Percentiles rank a stretch among this genome's conserved stretches.
Conservation (phyloP, 2,329 filamentous ascomycete species). For the Alternaria burnsii region DNA sequence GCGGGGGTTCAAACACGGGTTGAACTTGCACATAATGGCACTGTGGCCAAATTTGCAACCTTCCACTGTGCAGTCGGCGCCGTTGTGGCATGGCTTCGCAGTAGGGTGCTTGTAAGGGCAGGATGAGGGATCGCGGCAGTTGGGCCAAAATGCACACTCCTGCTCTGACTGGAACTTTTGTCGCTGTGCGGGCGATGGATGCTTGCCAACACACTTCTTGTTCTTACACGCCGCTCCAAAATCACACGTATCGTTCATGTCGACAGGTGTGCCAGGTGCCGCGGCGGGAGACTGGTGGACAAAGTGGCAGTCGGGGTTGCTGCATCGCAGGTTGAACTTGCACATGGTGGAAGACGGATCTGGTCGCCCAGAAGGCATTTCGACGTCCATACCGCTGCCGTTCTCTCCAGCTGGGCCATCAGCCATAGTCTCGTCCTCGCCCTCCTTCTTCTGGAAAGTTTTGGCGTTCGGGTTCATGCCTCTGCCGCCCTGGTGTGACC, state of each 20-base stretch:
- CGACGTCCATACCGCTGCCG: constrained; percentile 65
- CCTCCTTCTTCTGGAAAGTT: constrained; percentile 58
- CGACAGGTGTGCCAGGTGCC: constrained; percentile 77
- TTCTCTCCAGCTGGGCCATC: constrained; percentile 49
- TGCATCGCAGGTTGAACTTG: constrained; percentile 89
- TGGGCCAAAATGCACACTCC: constrained; percentile 90
- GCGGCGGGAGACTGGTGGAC: constrained; percentile 94
- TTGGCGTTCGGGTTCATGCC: constrained; percentile 62
- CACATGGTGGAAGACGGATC: constrained; percentile 74
- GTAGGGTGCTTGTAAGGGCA: constrained; percentile 91
- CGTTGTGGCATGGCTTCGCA: constrained; percentile 89
- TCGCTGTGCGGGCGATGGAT: constrained; percentile 88
- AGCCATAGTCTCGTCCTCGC: constrained; percentile 50
- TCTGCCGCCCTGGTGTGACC: constrained; percentile 36
- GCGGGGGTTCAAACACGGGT: constrained; percentile 86
- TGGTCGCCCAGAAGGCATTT: constrained; percentile 64
- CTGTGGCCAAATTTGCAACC: constrained; percentile 92
- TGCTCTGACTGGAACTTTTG: constrained; percentile 80
- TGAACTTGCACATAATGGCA: constrained; percentile 86
- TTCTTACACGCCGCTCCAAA: constrained; percentile 96
- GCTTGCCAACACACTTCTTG: constrained; percentile 87
- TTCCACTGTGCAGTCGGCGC: constrained; percentile 80
- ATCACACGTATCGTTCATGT: constrained; percentile 80
- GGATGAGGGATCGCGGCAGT: constrained; percentile 80
- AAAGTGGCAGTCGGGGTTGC: constrained; percentile 88